A percentile compares a stretch with the other conserved stretches of the same genome.
Evolutionary conservation across 2,329 filamentous ascomycete genomes (phyloP).

Genomic region (Xylariaceae sp.): DNA sequence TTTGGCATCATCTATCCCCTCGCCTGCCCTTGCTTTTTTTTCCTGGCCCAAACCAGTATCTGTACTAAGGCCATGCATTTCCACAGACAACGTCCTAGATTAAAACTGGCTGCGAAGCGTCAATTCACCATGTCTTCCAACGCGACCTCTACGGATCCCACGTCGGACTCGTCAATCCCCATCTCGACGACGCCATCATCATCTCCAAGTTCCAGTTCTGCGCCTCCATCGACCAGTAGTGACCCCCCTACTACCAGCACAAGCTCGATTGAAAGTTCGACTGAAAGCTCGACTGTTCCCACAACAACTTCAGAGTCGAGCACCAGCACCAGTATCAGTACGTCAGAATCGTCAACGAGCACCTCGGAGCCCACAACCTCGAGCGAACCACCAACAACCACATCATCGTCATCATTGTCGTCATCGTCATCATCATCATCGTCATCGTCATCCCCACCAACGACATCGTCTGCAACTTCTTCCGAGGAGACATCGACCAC

Average conservation of each 20-base stretch:
- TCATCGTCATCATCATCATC: slow-evolving; percentile 12
- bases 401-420: background rate
- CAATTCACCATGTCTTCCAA: slow-evolving; percentile 33
- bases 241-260: slow-evolving; percentile 11
- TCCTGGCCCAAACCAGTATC: background rate
- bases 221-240: slow-evolving; percentile 4
- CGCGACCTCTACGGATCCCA: slow-evolving; percentile 9
- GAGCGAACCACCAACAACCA: slow-evolving; percentile 1
- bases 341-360: background rate
- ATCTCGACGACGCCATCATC: slow-evolving; percentile 9
- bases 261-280: slow-evolving; percentile 2
- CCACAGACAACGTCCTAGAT: slow-evolving; percentile 27
- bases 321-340: background rate
- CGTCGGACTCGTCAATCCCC: slow-evolving; percentile 4
- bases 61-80: slow-evolving; percentile 36
- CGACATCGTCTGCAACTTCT: slow-evolving; percentile 12
- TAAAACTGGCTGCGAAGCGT: slow-evolving; percentile 17
- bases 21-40: slow-evolving; percentile 24
- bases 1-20: slow-evolving; percentile 9
- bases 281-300: background rate
- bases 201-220: slow-evolving; percentile 13
- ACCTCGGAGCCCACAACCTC: background rate
- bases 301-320: slow-evolving; percentile 12
- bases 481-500: background rate
- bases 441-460: slow-evolving; percentile 15